Percentiles rank a stretch among this genome's conserved stretches.
These are phyloP conservation scores for Oxytropis ochrocephala DNA, from an alignment of 306 rosid genomes.

Conservation along the genomic window DNA sequence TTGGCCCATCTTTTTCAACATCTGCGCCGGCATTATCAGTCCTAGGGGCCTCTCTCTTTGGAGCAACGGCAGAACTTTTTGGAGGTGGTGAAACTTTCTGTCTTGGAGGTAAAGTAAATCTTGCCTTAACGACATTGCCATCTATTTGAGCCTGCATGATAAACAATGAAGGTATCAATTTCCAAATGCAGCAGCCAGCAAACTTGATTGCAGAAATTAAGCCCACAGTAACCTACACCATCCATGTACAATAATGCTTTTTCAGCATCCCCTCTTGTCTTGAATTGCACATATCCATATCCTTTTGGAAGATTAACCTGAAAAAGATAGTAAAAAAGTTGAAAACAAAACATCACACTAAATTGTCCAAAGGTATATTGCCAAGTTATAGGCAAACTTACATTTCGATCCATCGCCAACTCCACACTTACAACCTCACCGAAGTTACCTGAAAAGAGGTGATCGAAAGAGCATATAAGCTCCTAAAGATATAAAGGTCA, in stretches of 20 bases:
- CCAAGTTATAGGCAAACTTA: conserved; percentile 42
- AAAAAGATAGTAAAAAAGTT: neutral
- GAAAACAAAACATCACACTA: neutral
- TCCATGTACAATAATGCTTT: conserved; percentile 82
- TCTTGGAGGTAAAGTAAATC: neutral
- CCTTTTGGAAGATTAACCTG: conserved; percentile 98
- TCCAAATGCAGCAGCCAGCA: conserved; percentile 5
- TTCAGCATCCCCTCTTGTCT: conserved; percentile 85
- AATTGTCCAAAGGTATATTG: neutral
- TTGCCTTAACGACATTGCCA: conserved; percentile 48
- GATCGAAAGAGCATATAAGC: neutral
- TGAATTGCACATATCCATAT: conserved; percentile 88
- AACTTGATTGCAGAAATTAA: conserved; percentile 2
- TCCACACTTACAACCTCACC: conserved; percentile 92
- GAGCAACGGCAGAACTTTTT: too few species aligned
- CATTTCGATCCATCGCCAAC: conserved; percentile 85
- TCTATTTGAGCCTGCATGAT: neutral
- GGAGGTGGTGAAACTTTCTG: too few species aligned
- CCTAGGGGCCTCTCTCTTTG: too few species aligned
- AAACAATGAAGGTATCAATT: conserved; percentile 18
- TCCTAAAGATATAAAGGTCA: neutral
- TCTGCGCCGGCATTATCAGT: too few species aligned
- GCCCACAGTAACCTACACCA: conserved; percentile 62
- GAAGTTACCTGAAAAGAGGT: conserved; percentile 48
- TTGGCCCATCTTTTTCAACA: conserved; percentile 41